These are phyloP conservation scores for Pterula multifida DNA, from an alignment of 1,284 basidiomycete genomes.

Conservation along the genomic window DNA sequence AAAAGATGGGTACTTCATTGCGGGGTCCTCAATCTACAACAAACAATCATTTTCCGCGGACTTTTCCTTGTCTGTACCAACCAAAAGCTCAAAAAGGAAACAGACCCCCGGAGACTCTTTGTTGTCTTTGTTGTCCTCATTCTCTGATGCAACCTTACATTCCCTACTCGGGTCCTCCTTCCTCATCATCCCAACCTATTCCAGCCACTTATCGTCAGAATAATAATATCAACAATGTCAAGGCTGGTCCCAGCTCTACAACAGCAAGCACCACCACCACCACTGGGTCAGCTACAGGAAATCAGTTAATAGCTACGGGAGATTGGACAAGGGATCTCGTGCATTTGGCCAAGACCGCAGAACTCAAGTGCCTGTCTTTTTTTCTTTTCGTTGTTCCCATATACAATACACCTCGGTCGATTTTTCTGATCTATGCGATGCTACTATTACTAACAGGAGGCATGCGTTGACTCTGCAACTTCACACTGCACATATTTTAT, in stretches of 20 bases:
- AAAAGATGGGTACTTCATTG: not conserved
- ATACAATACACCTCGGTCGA: conserved; percentile 3
- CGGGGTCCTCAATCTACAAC: not conserved
- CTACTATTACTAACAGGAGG: conserved; percentile 36
- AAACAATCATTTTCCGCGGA: not conserved
- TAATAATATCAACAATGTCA: not conserved
- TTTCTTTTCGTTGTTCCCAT: conserved; percentile 4
- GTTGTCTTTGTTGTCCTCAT: not conserved
- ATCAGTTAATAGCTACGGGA: conserved; percentile 55
- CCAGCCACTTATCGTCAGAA: not conserved
- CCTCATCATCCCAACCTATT: not conserved
- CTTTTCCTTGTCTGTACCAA: too few species aligned
- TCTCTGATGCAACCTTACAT: not conserved
- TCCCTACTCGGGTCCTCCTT: not conserved
- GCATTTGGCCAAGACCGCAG: conserved; percentile 70
- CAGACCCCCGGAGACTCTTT: not conserved
- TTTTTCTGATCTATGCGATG: conserved; percentile 4
- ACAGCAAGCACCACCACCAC: not conserved
- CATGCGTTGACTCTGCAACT: conserved; percentile 69
- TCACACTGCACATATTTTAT: conserved; percentile 76
- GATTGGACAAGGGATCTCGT: conserved; percentile 78
- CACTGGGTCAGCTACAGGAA: too few species aligned
- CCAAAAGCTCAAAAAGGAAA: not conserved
- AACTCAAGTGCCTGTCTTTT: conserved; percentile 51
- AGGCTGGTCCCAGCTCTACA: not conserved